These are phyloP conservation scores for Pseudoperonospora humuli DNA, from an alignment of 352 stramenopile species.

Conservation along the genomic window DNA sequence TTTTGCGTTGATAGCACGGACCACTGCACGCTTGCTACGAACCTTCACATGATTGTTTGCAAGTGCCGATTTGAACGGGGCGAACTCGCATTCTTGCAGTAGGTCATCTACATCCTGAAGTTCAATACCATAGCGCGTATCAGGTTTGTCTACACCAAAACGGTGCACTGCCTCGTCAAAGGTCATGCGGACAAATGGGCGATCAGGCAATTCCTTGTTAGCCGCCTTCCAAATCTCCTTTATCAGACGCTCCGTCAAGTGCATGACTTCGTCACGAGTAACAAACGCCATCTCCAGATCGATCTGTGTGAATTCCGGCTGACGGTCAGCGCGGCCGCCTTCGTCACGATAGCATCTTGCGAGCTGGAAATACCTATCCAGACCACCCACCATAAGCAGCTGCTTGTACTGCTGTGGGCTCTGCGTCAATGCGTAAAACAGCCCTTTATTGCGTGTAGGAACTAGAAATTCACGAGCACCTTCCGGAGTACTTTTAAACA, in stretches of 20 bases:
- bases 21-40: constrained; percentile 25
- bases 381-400: constrained; percentile 82
- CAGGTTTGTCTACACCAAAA: constrained; percentile 82
- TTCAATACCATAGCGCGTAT: constrained; percentile 72
- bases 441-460: constrained; percentile 50
- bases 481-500: constrained; percentile 86
- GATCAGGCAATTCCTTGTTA: constrained; percentile 31
- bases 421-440: constrained; percentile 86
- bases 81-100: constrained; percentile 34
- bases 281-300: constrained; percentile 89
- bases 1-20: constrained; percentile 73
- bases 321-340: constrained; percentile 76
- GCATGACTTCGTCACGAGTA: constrained; percentile 62
- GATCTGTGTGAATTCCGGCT: constrained; percentile 89
- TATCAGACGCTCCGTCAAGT: constrained; percentile 65
- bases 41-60: constrained; percentile 11
- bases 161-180: constrained; percentile 74
- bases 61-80: constrained; percentile 35
- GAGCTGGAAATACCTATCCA: constrained; percentile 87
- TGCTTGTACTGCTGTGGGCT: constrained; percentile 91
- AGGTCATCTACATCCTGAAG: constrained; percentile 47
- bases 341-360: constrained; percentile 87
- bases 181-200: constrained; percentile 52
- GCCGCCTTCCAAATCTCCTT: constrained; percentile 54
- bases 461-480: constrained; percentile 83